phyloP scores from a whole-genome alignment of 1,284 basidiomycete species.

The Ustilago cynodontis region DNA sequence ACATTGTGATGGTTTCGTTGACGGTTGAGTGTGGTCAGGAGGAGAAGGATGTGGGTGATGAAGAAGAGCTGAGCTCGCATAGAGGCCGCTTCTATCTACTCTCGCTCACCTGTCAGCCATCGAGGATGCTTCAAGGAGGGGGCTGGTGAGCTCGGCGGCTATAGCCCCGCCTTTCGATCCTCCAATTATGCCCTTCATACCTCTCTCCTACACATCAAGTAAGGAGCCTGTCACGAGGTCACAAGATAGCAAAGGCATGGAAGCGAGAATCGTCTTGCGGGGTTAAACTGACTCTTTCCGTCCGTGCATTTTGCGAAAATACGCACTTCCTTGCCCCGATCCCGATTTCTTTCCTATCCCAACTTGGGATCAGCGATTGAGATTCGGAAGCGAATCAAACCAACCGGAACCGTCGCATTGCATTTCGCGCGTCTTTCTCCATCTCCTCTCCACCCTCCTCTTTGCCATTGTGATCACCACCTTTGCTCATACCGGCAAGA shows the following conservation, averaged over 20 bases:
- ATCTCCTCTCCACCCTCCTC: background rate
- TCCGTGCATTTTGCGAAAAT: conserved; percentile 17
- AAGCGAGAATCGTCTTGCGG: conserved; percentile 4
- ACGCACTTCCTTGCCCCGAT: conserved; percentile 5
- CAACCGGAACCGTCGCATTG: conserved; percentile 23
- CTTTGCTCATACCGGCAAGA: background rate
- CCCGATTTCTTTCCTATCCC: background rate
- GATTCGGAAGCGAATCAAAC: conserved; percentile 29
- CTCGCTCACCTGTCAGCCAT: background rate
- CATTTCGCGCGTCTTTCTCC: background rate
- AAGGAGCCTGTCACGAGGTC: background rate
- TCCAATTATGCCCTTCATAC: background rate
- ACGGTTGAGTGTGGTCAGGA: too few species aligned
- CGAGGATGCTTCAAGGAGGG: background rate
- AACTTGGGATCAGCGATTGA: conserved; percentile 10
- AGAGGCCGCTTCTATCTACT: too few species aligned
- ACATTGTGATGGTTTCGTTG: conserved; percentile 9
- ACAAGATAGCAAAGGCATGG: background rate
- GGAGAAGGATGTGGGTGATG: background rate
- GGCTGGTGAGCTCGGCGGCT: background rate
- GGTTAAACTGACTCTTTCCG: conserved; percentile 7
- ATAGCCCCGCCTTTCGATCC: background rate
- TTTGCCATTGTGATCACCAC: background rate
- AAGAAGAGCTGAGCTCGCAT: background rate
- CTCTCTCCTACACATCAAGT: background rate